phyloP scores from a whole-genome alignment of 139 green algal genomes.

The Micractinium conductrix region DNA sequence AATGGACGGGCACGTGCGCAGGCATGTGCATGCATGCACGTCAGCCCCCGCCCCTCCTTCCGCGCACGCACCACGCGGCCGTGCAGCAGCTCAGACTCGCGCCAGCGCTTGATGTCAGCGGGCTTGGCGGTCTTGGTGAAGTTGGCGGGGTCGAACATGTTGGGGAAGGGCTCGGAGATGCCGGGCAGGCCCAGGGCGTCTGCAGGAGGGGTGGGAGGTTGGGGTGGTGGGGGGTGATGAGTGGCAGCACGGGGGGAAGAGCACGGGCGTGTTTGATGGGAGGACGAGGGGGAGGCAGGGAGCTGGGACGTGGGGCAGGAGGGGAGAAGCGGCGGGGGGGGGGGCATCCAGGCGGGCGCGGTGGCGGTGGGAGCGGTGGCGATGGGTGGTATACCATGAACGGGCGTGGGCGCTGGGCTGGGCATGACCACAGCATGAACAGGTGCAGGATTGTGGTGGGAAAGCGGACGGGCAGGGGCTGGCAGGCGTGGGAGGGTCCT shows the following conservation, averaged over 20 bases:
- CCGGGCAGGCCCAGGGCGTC: conserved; percentile 67
- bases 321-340: too few relatives aligned
- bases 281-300: neutral
- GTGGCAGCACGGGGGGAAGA: neutral
- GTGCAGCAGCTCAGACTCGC: conserved; percentile 94
- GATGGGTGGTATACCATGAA: too few relatives aligned
- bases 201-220: conserved; percentile 16
- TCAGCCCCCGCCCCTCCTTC: too few relatives aligned
- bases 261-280: too few relatives aligned
- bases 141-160: conserved; percentile 30
- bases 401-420: too few relatives aligned
- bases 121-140: conserved; percentile 36
- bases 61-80: too few relatives aligned
- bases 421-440: too few relatives aligned
- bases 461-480: neutral
- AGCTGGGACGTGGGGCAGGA: neutral
- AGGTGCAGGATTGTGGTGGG: neutral
- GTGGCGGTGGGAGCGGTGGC: too few relatives aligned
- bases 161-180: conserved; percentile 58
- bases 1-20: too few relatives aligned
- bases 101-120: conserved; percentile 84
- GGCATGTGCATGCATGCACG: too few relatives aligned
- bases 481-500: neutral
- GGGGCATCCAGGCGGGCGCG: too few relatives aligned
- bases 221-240: neutral